Conservation (phyloP, 495 filamentous ascomycete species). For the Peziza echinospora region DNA sequence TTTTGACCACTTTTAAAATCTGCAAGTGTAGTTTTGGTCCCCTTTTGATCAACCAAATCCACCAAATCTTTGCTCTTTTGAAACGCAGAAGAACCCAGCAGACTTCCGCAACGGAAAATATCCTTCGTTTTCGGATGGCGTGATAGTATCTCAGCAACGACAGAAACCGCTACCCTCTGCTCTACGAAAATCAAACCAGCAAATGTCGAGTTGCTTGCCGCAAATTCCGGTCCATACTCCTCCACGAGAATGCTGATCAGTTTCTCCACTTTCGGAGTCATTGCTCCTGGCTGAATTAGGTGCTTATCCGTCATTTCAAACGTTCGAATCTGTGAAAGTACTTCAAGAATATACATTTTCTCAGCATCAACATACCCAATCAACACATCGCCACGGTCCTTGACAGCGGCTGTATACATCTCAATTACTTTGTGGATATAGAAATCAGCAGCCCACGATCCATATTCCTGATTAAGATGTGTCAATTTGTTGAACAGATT, state of each 20-base stretch:
- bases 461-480: constrained; percentile 43
- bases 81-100: constrained; percentile 47
- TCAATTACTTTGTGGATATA: constrained; percentile 40
- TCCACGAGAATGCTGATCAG: constrained; percentile 20
- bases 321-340: constrained; percentile 25
- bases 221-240: constrained; percentile 15
- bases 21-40: constrained; percentile 38
- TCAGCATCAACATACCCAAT: constrained; percentile 30
- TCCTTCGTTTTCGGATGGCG: constrained; percentile 33
- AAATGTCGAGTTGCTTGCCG: constrained; percentile 25
- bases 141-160: constrained; percentile 44
- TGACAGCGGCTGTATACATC: constrained; percentile 23
- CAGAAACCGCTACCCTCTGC: constrained; percentile 45
- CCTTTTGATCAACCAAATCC: constrained; percentile 35
- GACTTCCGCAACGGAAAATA: constrained; percentile 39
- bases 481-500: constrained; percentile 29
- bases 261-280: constrained; percentile 19
- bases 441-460: constrained; percentile 48
- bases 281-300: constrained; percentile 2
- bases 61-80: constrained; percentile 31
- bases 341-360: constrained; percentile 34
- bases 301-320: not conserved
- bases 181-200: constrained; percentile 61
- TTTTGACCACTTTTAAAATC: constrained; percentile 44
- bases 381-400: constrained; percentile 18